Conservation (phyloP, 257 asterid species). For the Cynanchum wilfordii region DNA sequence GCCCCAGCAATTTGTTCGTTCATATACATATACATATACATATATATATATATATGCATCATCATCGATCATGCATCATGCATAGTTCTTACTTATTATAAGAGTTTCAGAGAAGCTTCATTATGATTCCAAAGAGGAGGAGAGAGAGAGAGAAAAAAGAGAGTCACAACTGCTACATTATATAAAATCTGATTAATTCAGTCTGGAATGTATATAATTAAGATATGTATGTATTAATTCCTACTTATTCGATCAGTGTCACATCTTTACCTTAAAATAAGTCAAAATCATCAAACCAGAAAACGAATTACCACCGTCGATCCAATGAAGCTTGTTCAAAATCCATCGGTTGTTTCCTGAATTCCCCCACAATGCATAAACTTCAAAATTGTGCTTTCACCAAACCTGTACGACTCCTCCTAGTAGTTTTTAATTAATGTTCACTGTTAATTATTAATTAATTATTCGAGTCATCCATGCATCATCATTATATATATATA, state of each 20-base stretch:
- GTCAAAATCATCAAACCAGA: conserved; percentile 12
- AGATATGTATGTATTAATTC: neutral
- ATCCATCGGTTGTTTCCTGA: conserved; percentile 21
- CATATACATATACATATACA: conserved; percentile 14
- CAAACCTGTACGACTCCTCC: conserved; percentile 7
- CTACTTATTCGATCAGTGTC: conserved; percentile 32
- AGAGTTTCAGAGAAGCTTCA: conserved; percentile 15
- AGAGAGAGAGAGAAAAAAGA: neutral
- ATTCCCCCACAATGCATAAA: conserved; percentile 21
- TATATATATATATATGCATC: neutral
- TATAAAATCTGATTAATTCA: conserved; percentile 7
- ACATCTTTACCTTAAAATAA: conserved; percentile 26
- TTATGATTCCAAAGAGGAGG: neutral
- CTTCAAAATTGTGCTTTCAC: conserved; percentile 23
- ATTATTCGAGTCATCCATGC: neutral
- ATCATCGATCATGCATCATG: no score
- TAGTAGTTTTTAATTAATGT: conserved; percentile 3
- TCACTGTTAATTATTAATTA: neutral
- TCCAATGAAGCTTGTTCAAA: conserved; percentile 31
- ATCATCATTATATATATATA: neutral
- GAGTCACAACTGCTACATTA: conserved; percentile 41
- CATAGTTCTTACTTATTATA: neutral
- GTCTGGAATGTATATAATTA: no score
- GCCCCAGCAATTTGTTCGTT: neutral
- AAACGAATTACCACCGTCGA: conserved; percentile 24